Evolutionary conservation across 352 stramenopile species (phyloP).

Genomic region (Phytophthora ohioensis): DNA sequence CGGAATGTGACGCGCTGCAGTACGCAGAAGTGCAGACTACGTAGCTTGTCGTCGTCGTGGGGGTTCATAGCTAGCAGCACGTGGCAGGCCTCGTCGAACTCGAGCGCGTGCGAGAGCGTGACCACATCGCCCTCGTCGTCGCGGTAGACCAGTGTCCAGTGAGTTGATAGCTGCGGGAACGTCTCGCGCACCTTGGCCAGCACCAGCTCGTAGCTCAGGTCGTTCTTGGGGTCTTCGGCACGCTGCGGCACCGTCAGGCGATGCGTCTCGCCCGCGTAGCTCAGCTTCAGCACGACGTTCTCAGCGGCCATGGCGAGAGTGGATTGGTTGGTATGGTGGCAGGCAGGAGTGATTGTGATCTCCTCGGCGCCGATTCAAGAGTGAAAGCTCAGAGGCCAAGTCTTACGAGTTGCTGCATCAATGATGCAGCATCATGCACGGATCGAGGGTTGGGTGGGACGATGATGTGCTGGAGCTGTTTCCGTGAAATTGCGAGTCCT

Average conservation of each 20-base stretch:
- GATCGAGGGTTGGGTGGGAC: conserved; percentile 30
- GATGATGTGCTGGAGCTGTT: conserved; percentile 1
- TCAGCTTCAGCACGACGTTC: conserved; percentile 66
- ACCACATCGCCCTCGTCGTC: conserved; percentile 79
- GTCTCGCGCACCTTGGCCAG: conserved; percentile 46
- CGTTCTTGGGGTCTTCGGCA: conserved; percentile 19
- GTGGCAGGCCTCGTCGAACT: conserved; percentile 66
- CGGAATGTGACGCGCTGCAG: conserved; percentile 60
- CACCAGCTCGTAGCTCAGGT: conserved; percentile 58
- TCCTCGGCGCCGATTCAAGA: conserved; percentile 32
- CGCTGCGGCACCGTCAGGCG: conserved; percentile 44
- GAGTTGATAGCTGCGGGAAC: conserved; percentile 41
- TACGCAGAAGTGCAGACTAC: conserved; percentile 67
- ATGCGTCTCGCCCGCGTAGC: conserved; percentile 57
- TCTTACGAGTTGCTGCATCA: background rate
- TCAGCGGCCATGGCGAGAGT: conserved; percentile 23
- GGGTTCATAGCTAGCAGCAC: conserved; percentile 49
- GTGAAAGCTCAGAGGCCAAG: conserved; percentile 19
- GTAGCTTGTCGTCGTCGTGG: conserved; percentile 27
- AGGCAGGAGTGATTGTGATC: conserved; percentile 23
- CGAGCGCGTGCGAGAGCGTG: conserved; percentile 57
- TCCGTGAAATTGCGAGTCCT: background rate
- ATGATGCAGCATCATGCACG: background rate
- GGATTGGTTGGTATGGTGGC: background rate
- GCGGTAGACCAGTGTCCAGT: conserved; percentile 70